Evolutionary conservation across 1,284 basidiomycete genomes (phyloP), one percentile per base, ranked within the genome.

Genomic region (Phaffia rhodozyma): DNA sequence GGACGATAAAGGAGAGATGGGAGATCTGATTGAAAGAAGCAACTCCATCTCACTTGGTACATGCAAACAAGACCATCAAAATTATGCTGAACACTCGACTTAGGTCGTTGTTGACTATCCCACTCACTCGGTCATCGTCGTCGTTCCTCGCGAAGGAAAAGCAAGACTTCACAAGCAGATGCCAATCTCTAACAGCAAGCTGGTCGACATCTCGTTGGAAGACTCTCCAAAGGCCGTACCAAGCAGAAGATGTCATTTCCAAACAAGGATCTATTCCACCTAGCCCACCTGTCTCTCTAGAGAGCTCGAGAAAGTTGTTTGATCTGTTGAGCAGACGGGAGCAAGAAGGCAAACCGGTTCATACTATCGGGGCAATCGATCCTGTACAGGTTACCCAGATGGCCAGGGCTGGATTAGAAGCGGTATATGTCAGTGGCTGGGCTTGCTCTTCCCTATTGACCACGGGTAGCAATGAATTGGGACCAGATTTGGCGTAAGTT

Each of bases 371-470:
- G 48, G 89, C 87, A 20, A 85, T 94, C 67, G 91, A 94, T 73
- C 91, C 91, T 0, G 83, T 92, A 3, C 91, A 94, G 77, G 89
- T 92, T 85, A 91, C 89, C 0, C 91, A 96, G 75, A 92, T 93
- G 89, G 91, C 89, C 6, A 79, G 80, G 69, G 82, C 89, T 74
- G 62, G 62, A 1, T 87, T 91, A 71, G 87, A 94, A 71, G 86
- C 87, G n/a, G 84, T 93, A 38, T 94, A 94, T 72, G 79, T 96
- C 34, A 91, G 87, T 55, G 91, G 91, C 25, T 96, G 87, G 85
- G 87, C 86, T 13, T 81, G 83, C 50, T 87, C 85, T 54, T 92
- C 89, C 66, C 79, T 89, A 65, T 78, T 90, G 62, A 91, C 90
- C 20, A 93, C 91, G 7, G 62, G 62, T 7, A 23, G 43, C 72